Evolutionary conservation across 2,329 filamentous ascomycete species (phyloP), one percentile per base, ranked within the genome.

Genomic region (Furcasterigmium furcatum): DNA sequence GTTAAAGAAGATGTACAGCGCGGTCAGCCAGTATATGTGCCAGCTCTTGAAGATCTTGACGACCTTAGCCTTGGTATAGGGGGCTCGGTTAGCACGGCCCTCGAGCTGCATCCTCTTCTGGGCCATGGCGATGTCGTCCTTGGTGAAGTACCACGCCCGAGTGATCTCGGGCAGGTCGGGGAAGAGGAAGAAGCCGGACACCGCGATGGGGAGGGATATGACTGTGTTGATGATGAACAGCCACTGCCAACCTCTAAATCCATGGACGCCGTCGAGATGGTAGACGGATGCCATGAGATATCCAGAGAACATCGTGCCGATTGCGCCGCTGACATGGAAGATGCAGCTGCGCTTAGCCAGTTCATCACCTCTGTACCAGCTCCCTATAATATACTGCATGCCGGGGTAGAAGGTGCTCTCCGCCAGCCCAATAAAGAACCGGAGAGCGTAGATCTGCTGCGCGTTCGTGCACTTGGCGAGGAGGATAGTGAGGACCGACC

Each of bases 1-100:
- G 60, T 83, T 84, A 67, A 85, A 86, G 35, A 77, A 73, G 56
- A 85, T 71, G 57, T 86, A 87, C 2, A 85, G 60, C 1, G 78
- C 45, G 0, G 72, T 73, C 4, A 87, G 64, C 0, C 75, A 52
- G 45, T 82, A 87, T 2, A 87, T 78, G 50, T 83, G 82, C 83
- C 84, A 87, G 6, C 76, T 78, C 0, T 71, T 69, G 46, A 85
- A 77, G 16, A 86, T 85, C 53, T 75, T 78, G 59, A 71, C 72
- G 32, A 86, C 55, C 60, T 82, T 85, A 62, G 57, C 53, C 43
- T 58, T 58, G 0, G 67, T 71, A 46, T 63, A 73, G 0, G 63
- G 61, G 0, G 64, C 62, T 0, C 71, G 60, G 24, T 63, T 62
- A 3, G 71, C 71, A 4, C 71, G 66, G 1, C 72, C 72, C 50